Conservation (phyloP, 306 rosid species). For the Acacia acuminata region DNA sequence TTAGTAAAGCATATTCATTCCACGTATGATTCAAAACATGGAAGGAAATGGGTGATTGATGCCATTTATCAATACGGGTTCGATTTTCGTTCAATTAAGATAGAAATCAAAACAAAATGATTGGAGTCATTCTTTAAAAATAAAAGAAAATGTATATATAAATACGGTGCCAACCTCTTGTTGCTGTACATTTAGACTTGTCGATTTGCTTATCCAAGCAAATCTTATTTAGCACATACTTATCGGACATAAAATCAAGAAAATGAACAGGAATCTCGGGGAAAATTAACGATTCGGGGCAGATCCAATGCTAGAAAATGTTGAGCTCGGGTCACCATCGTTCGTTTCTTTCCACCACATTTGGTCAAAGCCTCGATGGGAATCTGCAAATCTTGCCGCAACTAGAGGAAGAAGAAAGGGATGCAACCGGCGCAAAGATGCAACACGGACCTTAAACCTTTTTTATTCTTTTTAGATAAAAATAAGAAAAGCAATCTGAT, state of each 20-base stretch:
- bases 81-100: conserved; percentile 5
- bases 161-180: conserved; percentile 72
- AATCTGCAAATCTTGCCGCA: too few species aligned
- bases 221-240: conserved; percentile 95
- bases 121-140: neutral
- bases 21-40: neutral
- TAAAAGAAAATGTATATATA: neutral
- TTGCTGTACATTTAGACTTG: conserved; percentile 86
- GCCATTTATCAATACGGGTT: neutral
- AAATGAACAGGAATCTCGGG: conserved; percentile 9
- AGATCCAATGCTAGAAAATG: too few species aligned
- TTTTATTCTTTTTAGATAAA: too few species aligned
- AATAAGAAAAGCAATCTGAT: too few species aligned
- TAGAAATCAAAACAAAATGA: neutral
- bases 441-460: too few species aligned
- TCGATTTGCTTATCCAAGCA: conserved; percentile 89
- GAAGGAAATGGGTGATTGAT: neutral
- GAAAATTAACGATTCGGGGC: neutral
- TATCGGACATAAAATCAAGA: conserved; percentile 38
- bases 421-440: too few species aligned
- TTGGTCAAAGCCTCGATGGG: too few species aligned
- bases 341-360: too few species aligned
- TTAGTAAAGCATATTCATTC: neutral
- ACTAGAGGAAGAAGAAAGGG: too few species aligned
- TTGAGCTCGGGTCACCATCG: too few species aligned